Conservation (phyloP, 179 eudicot genomes). For the Gypsophila paniculata region DNA sequence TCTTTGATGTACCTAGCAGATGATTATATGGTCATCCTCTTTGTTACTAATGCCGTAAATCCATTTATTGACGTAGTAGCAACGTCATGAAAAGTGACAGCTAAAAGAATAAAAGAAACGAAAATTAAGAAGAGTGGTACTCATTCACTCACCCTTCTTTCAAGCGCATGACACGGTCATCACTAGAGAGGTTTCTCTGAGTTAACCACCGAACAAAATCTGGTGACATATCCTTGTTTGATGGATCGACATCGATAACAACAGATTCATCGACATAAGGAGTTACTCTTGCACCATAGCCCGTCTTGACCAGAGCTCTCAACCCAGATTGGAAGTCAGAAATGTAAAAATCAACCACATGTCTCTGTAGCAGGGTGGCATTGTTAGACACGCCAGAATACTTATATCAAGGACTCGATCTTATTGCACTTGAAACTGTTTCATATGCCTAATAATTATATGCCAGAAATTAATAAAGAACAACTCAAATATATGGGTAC, state of each 20-base stretch:
- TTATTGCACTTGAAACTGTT: constrained; percentile 1
- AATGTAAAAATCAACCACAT: constrained; percentile 89
- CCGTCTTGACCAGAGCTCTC: constrained; percentile 92
- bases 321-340: constrained; percentile 97
- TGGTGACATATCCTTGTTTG: constrained; percentile 71
- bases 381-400: constrained; percentile 18
- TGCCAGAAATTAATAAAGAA: not conserved
- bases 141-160: constrained; percentile 90
- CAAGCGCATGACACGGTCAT: constrained; percentile 84
- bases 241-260: constrained; percentile 63
- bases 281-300: constrained; percentile 83
- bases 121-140: not conserved
- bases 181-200: constrained; percentile 72
- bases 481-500: too few species aligned
- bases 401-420: not conserved
- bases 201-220: constrained; percentile 75
- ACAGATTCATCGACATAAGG: constrained; percentile 90
- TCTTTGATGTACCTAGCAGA: constrained; percentile 76
- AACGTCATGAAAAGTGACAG: not conserved
- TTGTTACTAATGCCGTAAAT: not conserved
- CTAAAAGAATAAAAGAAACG: not conserved
- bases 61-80: not conserved
- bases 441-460: not conserved
- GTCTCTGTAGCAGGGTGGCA: constrained; percentile 53
- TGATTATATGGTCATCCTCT: not conserved